Conservation (phyloP, 805 yeast genomes). For the Wickerhamiella siamensis region DNA sequence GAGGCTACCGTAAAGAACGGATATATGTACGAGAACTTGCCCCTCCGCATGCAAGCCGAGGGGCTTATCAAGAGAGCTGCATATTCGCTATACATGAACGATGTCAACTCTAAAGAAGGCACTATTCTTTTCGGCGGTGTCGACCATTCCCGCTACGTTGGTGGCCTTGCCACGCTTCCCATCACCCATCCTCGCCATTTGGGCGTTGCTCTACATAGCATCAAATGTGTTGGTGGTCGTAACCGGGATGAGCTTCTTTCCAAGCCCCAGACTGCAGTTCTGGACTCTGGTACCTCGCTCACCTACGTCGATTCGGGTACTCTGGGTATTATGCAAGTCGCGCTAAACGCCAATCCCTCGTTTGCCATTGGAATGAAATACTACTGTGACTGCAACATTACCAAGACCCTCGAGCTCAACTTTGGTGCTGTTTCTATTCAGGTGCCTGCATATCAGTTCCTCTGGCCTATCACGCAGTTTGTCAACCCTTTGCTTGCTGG, state of each 20-base stretch:
- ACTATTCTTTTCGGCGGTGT: conserved; percentile 43
- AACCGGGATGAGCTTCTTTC: conserved; percentile 16
- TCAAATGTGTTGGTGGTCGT: conserved; percentile 17
- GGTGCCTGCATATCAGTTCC: conserved; percentile 23
- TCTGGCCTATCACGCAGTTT: conserved; percentile 25
- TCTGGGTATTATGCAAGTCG: conserved; percentile 22
- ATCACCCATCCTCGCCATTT: conserved; percentile 25
- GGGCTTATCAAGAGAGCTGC: conserved; percentile 46
- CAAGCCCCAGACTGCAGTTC: conserved; percentile 26
- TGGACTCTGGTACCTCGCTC: conserved; percentile 45
- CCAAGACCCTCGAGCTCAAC: conserved; percentile 19
- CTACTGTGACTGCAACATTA: conserved; percentile 27
- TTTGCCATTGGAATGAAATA: conserved; percentile 24
- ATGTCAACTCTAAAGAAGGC: conserved; percentile 30
- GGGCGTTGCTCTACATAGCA: conserved; percentile 21
- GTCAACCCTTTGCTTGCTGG: conserved; percentile 20
- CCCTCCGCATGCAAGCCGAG: conserved; percentile 40
- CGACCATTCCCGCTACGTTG: conserved; percentile 36
- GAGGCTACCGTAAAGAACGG: conserved; percentile 30
- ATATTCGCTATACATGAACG: conserved; percentile 51
- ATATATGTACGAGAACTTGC: conserved; percentile 45
- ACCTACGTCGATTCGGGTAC: conserved; percentile 33
- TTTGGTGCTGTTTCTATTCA: conserved; percentile 20
- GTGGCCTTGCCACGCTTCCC: conserved; percentile 28
- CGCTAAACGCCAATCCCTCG: conserved; percentile 28